Percentiles rank a stretch among this genome's conserved stretches.
Evolutionary conservation across 2,329 filamentous ascomycete species (phyloP).

Genomic region (Colletotrichum lentis): DNA sequence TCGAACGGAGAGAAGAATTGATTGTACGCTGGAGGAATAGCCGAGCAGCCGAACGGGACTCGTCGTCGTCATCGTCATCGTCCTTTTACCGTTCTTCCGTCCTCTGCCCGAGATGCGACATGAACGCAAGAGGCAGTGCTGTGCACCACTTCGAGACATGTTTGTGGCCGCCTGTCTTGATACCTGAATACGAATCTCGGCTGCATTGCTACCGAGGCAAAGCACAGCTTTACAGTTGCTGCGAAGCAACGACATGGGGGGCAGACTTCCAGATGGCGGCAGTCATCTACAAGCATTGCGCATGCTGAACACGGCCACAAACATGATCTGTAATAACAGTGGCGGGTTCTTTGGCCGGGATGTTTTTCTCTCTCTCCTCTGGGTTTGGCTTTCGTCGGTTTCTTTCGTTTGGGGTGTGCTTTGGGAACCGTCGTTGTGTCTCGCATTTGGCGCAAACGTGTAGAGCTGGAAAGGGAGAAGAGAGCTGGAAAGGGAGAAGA

Average conservation of each 20-base stretch:
- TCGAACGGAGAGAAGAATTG: not conserved
- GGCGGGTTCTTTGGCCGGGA: conserved; percentile 10
- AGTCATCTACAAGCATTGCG: conserved; percentile 8
- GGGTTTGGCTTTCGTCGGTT: too few species aligned
- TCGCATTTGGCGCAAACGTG: conserved; percentile 12
- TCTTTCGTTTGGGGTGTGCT: not conserved
- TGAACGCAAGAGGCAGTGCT: not conserved
- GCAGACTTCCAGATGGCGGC: not conserved
- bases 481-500: conserved; percentile 21
- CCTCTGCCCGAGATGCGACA: not conserved
- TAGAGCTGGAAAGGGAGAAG: conserved; percentile 20
- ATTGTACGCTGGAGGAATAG: not conserved
- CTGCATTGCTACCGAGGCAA: conserved; percentile 6
- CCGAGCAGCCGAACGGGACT: not conserved
- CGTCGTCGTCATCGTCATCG: not conserved
- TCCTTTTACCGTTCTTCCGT: not conserved
- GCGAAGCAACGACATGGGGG: not conserved
- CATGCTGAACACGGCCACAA: conserved; percentile 6
- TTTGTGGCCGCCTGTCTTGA: not conserved
- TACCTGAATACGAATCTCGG: not conserved
- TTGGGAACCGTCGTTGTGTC: conserved; percentile 1
- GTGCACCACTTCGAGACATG: conserved; percentile 1
- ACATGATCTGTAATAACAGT: conserved; percentile 21
- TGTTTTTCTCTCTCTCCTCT: conserved; percentile 2
- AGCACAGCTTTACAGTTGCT: conserved; percentile 21